Evolutionary conservation across 139 green algal genomes (phyloP), one percentile per base, ranked within the genome.

Genomic region (Coccomyxa sp.): DNA sequence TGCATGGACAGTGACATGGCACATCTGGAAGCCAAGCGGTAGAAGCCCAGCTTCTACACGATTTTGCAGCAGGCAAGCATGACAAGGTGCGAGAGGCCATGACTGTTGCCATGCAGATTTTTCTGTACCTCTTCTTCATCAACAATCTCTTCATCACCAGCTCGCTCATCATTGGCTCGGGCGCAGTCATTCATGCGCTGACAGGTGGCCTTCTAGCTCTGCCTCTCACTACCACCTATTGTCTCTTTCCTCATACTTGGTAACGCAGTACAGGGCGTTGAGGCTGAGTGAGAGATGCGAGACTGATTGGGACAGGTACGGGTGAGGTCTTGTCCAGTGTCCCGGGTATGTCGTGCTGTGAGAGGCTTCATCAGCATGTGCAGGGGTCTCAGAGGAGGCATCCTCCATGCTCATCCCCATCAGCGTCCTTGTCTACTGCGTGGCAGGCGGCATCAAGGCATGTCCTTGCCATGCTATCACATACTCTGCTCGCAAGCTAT

Each of bases 131-230:
- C 81, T 72, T 93, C 8, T 33, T 79, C 40, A 39, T 79, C 16
- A 97, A 92, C 78, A 95, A 95, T 83, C 85, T 95, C 79, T 94
- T 97, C 82, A 92, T 97, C 9, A 91, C 78, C 6, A 70, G 55
- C n/a, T 36, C 70, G 34, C 87, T 97, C 44, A 86, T 97, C 40
- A 82, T 98, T 71, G 94, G 94, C 64, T 94, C 94, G 27, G 89
- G 93, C 39, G 88, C 94, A 4, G 92, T 95, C 8, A 93, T 97
- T 39, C 89, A 95, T 36, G 92, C 91, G 1, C 88, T 98, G 27
- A 96, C 92, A 0, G 91, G 91, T 79, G 31, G 7, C n/a, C 81
- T 14, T 5, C 39, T 1, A 6, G 37, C 68, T 16, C 41, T n/a
- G 93, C 22, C 89, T 92, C 87, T 97, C 38, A 92, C 94, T 74